Evolutionary conservation across 495 filamentous ascomycete genomes (phyloP).

Genomic region (Penicillium longicatenatum): DNA sequence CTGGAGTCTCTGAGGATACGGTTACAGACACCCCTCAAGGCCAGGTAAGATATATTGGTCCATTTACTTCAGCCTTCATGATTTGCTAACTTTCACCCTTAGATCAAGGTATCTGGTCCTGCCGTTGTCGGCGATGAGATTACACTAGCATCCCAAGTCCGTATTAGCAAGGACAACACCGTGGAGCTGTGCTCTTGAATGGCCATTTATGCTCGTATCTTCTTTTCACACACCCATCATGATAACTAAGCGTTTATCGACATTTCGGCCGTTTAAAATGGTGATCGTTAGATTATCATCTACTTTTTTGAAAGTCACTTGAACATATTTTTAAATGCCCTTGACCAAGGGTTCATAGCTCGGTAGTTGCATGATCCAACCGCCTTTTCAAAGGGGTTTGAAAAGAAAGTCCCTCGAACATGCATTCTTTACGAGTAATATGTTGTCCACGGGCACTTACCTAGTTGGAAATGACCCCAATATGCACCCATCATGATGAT

Average conservation of each 20-base stretch:
- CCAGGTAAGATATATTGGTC: slow-evolving; percentile 49
- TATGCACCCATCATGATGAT: too few relatives aligned
- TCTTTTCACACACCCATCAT: background rate
- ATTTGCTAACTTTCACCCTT: slow-evolving; percentile 7
- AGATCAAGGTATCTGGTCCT: slow-evolving; percentile 46
- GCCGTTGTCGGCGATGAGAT: slow-evolving; percentile 38
- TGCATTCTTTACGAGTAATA: background rate
- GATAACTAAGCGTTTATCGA: background rate
- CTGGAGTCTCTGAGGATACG: slow-evolving; percentile 55
- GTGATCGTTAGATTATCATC: background rate
- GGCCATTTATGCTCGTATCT: background rate
- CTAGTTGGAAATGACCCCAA: too few relatives aligned
- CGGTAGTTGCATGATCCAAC: background rate
- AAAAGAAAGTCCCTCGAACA: too few relatives aligned
- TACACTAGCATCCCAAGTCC: slow-evolving; percentile 32
- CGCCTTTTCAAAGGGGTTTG: background rate
- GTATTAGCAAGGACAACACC: slow-evolving; percentile 46
- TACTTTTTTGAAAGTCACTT: background rate
- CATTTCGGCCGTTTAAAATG: background rate
- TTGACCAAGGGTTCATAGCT: background rate
- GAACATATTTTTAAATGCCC: background rate
- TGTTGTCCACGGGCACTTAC: background rate
- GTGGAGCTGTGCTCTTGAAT: slow-evolving; percentile 29
- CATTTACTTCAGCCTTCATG: background rate
- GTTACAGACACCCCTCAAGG: slow-evolving; percentile 59